Evolutionary conservation across 2,329 filamentous ascomycete species (phyloP), one percentile per base, ranked within the genome.

Genomic region (Cercospora sp.): DNA sequence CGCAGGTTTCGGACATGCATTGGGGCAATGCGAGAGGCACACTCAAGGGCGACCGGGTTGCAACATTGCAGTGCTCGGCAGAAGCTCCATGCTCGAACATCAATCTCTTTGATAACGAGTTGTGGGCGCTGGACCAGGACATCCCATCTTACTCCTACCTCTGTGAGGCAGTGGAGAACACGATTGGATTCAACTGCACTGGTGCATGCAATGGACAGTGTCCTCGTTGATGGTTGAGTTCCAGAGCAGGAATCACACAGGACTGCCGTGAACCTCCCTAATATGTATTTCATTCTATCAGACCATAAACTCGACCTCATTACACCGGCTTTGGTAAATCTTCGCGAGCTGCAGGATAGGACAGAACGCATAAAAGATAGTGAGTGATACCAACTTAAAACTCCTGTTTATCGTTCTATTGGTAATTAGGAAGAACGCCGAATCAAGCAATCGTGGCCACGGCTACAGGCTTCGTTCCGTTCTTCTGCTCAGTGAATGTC

Each of bases 191-290:
- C 65, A 69, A 69, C 9, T 76, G 75, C 53, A 75, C 75, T 20
- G 68, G 67, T 3, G 20, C 63, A 7, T 69, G 69, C 57, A 63
- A 69, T 42, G 69, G 69, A 26, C 63, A 68, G 26, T 71, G 69
- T 62, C 65, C 67, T 55, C 66, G 80, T 83, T 2, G 83, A 84
- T 5, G 75, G 82, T 23, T 79, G 83, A 4, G 79, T 84, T 23
- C 82, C 84, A 68, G 58, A 71, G 1, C 76, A 84, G 20, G 64
- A 60, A 3, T 68, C 67, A 6, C 71, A 53, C 48, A 53, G 48
- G 20, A 53, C 48, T 13, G 48, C 48, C 13, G 23, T 13, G 20
- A 12, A 23, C 8, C 20, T 48, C 23, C 23, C 7, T 23, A 12
- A 20, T 26, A 23, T 3, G 45, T 18, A 18, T 5, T 4, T 28